Evolutionary conservation across 192 early-diverging fungal genomes (phyloP).

Genomic region (Spizellomyces punctatus): DNA sequence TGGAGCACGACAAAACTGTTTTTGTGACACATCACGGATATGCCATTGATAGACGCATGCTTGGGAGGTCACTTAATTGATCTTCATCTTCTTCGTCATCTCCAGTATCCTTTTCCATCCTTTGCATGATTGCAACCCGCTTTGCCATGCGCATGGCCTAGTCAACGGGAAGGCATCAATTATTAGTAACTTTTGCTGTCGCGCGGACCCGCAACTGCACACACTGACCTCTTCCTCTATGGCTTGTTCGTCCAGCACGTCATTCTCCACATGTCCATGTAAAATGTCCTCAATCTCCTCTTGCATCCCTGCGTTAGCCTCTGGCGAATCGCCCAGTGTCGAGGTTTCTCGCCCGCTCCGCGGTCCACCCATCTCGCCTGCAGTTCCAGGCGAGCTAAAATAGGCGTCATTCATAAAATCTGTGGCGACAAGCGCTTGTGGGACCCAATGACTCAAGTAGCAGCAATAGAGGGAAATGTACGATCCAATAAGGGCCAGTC

Average conservation of each 20-base stretch:
- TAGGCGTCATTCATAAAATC: constrained; percentile 44
- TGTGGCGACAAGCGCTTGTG: constrained; percentile 37
- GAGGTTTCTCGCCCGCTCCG: background rate
- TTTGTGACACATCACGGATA: too few species aligned
- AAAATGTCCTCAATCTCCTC: constrained; percentile 38
- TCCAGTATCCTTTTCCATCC: background rate
- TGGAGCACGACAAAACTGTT: too few species aligned
- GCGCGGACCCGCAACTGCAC: background rate
- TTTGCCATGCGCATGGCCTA: constrained; percentile 11
- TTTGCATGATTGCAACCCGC: background rate
- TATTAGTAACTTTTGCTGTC: background rate
- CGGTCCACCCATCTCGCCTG: constrained; percentile 5
- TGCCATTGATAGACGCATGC: too few species aligned
- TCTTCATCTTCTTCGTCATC: constrained; percentile 7
- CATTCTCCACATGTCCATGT: constrained; percentile 6
- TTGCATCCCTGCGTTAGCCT: constrained; percentile 20
- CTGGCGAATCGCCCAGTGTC: constrained; percentile 7
- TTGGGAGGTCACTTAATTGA: background rate
- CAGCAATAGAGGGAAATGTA: constrained; percentile 39
- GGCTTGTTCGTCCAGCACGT: constrained; percentile 25
- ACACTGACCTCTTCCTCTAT: constrained; percentile 39
- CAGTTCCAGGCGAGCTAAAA: constrained; percentile 9
- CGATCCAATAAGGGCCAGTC: constrained; percentile 37
- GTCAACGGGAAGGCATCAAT: background rate
- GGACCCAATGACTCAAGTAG: constrained; percentile 39